Evolutionary conservation across 345 rosid genomes (phyloP).

Genomic region (Brassica incana): DNA sequence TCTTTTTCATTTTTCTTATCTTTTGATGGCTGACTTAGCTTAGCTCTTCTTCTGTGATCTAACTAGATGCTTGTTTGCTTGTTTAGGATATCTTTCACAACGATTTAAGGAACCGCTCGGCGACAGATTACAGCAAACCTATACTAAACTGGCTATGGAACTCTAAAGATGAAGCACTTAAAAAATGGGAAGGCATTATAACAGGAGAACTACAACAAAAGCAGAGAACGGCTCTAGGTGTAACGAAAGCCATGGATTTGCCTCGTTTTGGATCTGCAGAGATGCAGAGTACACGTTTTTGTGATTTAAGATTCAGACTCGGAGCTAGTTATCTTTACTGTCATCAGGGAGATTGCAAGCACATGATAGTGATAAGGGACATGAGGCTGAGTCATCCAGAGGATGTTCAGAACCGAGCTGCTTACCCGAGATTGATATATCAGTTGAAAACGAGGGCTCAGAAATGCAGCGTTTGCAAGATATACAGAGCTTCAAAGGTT

Average conservation of each 20-base stretch:
- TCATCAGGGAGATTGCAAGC: conserved; percentile 98
- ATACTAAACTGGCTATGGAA: conserved; percentile 72
- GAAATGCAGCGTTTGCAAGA: conserved; percentile 72
- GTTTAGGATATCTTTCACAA: conserved; percentile 69
- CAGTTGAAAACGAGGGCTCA: conserved; percentile 47
- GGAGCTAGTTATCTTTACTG: conserved; percentile 88
- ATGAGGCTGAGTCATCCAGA: conserved; percentile 82
- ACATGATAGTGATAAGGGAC: conserved; percentile 73
- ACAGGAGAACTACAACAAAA: conserved; percentile 60
- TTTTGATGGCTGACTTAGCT: not conserved
- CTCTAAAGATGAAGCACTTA: conserved; percentile 65
- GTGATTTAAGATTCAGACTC: conserved; percentile 69
- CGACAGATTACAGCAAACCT: conserved; percentile 71
- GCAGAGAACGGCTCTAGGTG: conserved; percentile 55
- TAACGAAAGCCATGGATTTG: conserved; percentile 40
- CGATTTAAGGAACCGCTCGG: conserved; percentile 68
- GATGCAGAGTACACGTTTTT: conserved; percentile 65
- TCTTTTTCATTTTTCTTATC: not conserved
- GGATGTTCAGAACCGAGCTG: conserved; percentile 59
- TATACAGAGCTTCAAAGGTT: conserved; percentile 59
- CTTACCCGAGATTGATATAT: conserved; percentile 63
- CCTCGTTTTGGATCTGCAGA: conserved; percentile 57
- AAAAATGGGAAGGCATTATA: conserved; percentile 67
- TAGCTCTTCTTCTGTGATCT: not conserved
- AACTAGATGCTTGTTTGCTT: conserved; percentile 20